Evolutionary conservation across 768 basidiomycete genomes (phyloP).

Genomic region (Hirschioporus abietinus): DNA sequence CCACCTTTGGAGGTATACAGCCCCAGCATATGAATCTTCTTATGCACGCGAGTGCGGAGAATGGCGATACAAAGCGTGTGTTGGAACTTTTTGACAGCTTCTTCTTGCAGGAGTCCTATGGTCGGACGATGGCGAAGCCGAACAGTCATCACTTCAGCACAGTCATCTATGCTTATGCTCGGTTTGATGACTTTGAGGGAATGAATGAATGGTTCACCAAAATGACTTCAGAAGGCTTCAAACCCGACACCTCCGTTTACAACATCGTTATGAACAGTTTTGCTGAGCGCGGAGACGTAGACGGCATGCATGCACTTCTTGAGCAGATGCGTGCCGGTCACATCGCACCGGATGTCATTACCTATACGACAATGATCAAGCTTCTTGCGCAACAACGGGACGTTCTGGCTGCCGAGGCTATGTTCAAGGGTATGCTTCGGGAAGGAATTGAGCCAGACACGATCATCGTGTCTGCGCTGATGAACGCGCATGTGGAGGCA

Average conservation of each 20-base stretch:
- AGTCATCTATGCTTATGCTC: constrained; percentile 50
- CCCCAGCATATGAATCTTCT: constrained; percentile 35
- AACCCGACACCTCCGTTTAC: constrained; percentile 53
- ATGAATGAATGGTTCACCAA: constrained; percentile 50
- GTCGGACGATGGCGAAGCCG: constrained; percentile 33
- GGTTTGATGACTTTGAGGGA: constrained; percentile 38
- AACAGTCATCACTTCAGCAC: constrained; percentile 47
- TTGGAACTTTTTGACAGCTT: constrained; percentile 48
- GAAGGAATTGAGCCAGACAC: constrained; percentile 61
- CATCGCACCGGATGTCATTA: constrained; percentile 39
- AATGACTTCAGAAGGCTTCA: constrained; percentile 43
- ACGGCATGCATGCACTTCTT: constrained; percentile 43
- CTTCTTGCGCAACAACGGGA: constrained; percentile 61
- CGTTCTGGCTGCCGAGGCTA: constrained; percentile 54
- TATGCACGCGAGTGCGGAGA: constrained; percentile 51
- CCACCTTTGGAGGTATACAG: constrained; percentile 22
- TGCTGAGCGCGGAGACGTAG: constrained; percentile 48
- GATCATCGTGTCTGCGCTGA: constrained; percentile 60
- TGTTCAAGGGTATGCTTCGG: constrained; percentile 58
- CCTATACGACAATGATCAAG: constrained; percentile 66
- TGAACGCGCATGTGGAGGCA: constrained; percentile 79
- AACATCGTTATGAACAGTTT: constrained; percentile 57
- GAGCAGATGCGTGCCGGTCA: constrained; percentile 55
- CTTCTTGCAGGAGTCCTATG: constrained; percentile 34
- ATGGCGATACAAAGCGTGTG: constrained; percentile 36